Percentiles rank a stretch among this genome's conserved stretches.
Evolutionary conservation across 1,284 basidiomycete species (phyloP).

Genomic region (Schizophyllum commune): DNA sequence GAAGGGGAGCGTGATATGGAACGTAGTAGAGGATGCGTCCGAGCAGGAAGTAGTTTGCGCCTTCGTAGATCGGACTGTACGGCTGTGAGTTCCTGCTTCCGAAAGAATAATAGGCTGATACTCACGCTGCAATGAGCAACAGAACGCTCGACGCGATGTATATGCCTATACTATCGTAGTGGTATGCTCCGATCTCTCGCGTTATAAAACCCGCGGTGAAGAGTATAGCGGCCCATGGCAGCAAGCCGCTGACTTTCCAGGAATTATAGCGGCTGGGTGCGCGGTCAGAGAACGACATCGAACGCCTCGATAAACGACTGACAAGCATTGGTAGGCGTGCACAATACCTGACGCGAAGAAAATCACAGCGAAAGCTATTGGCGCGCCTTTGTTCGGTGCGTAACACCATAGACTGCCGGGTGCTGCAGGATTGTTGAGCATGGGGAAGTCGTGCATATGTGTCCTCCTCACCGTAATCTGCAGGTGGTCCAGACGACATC

Average conservation of each 20-base stretch:
- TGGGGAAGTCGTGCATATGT: background rate
- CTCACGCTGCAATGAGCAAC: conserved; percentile 3
- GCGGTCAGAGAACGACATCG: background rate
- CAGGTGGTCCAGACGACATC: background rate
- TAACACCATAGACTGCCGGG: background rate
- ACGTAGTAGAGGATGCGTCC: conserved; percentile 5
- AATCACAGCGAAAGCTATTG: conserved; percentile 3
- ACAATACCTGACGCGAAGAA: conserved; percentile 1
- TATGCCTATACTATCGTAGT: conserved; percentile 4
- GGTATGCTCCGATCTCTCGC: conserved; percentile 2
- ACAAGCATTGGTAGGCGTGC: conserved; percentile 1
- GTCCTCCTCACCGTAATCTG: background rate
- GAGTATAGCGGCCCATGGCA: conserved; percentile 1
- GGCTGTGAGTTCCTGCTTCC: background rate
- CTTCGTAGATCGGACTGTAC: conserved; percentile 2
- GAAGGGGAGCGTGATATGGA: conserved; percentile 1
- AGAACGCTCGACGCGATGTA: conserved; percentile 2
- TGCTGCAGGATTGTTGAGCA: background rate
- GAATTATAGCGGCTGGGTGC: background rate
- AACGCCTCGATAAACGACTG: background rate
- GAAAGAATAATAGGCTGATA: background rate
- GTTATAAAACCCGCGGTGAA: conserved; percentile 2
- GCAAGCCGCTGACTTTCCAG: conserved; percentile 1
- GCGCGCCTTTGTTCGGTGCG: background rate
- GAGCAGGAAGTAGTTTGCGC: conserved; percentile 4